Evolutionary conservation across 1,139 yeast species (phyloP), one percentile per base, ranked within the genome.

Genomic region (Taiozyma sp.): DNA sequence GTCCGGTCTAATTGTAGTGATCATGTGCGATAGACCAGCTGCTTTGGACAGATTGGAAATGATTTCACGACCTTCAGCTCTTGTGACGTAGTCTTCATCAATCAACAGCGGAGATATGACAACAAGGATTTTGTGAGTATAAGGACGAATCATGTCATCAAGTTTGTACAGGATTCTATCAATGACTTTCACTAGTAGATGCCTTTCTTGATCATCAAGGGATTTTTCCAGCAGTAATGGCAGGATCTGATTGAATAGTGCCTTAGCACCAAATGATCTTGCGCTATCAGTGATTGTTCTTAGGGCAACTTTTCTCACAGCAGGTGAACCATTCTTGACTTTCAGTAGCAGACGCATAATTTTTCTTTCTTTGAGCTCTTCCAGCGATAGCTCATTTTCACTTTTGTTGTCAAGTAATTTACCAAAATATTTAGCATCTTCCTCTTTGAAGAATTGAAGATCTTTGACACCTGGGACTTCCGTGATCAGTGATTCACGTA

Each of bases 121-220:
- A 27, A 80, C 79, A 36, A 92, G 65, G 5, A 92, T 80, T 57
- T 84, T 81, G 55, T 81, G 87, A 0, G 96, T 83, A 61, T 75
- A 88, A 0, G 97, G 97, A 43, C 85, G 73, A 1, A 89, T 79
- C 49, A 76, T 65, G 44, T 79, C 86, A 44, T 84, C 90, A 22
- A 91, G 70, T 57, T 78, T 84, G 64, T 77, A 80, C 19, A 92
- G 66, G 0, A 89, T 74, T 43, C 96, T 73, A 39, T 87, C 91
- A 14, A 88, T 70, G 10, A 88, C 79, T 64, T 91, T 92, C 13
- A 90, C 87, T 52, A 92, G 71, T 19, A 89, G 67, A 68, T 91
- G 96, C 32, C 96, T 75, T 65, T 92, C 97, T 58, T 84, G 91
- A 49, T 88, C 95, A 57, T 86, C 95, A 42, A 91, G 70, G 9